Evolutionary conservation across 352 stramenopile species (phyloP).

Genomic region (Globisporangium canariense): DNA sequence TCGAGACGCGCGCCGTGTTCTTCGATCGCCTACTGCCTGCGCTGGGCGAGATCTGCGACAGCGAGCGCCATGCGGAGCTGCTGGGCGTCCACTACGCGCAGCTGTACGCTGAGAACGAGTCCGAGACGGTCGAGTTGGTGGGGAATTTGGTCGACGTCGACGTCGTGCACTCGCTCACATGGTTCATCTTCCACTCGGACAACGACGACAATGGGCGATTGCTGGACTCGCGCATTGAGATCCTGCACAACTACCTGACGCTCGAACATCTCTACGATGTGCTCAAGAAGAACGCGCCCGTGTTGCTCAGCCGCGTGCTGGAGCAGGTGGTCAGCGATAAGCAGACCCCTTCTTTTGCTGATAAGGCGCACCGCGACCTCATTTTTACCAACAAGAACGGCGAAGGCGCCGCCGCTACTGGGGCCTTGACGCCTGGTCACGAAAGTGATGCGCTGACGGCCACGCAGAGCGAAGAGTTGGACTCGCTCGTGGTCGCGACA

Average conservation of each 20-base stretch:
- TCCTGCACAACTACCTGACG: conserved; percentile 37
- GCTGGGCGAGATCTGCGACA: conserved; percentile 59
- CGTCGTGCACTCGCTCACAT: conserved; percentile 68
- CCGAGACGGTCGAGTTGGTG: conserved; percentile 31
- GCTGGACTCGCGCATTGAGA: conserved; percentile 34
- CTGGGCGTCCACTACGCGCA: conserved; percentile 42
- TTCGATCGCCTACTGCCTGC: conserved; percentile 48
- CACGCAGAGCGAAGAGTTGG: conserved; percentile 14
- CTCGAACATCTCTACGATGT: conserved; percentile 47
- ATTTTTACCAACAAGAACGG: conserved; percentile 39
- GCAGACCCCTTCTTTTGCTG: not conserved
- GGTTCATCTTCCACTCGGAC: conserved; percentile 62
- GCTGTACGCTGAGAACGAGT: conserved; percentile 24
- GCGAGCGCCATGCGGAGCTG: conserved; percentile 31
- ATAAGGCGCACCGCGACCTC: conserved; percentile 27
- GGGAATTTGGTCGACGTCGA: conserved; percentile 62
- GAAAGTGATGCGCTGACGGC: conserved; percentile 8
- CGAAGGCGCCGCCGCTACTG: not conserved
- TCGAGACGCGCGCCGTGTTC: conserved; percentile 25
- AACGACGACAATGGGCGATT: conserved; percentile 18
- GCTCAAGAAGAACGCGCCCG: conserved; percentile 22
- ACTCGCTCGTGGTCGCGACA: conserved; percentile 19
- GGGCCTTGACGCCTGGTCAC: not conserved
- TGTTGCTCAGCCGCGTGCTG: conserved; percentile 10
- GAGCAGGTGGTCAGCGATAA: conserved; percentile 10